Evolutionary conservation across 75 land plant genomes (phyloP).

Genomic region (Isoetes taiwanensis): DNA sequence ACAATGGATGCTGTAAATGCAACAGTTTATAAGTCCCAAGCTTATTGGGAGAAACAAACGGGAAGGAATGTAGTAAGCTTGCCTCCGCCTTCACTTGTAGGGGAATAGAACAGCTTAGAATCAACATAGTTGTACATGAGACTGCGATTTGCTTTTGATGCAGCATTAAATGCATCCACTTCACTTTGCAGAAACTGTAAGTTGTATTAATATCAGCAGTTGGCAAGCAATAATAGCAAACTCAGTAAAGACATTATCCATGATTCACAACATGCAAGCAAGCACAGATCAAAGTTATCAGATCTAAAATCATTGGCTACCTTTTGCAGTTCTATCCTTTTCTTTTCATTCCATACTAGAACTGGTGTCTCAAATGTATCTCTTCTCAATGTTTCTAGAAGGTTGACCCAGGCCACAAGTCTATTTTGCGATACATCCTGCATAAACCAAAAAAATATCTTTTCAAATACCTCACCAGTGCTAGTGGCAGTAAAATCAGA

Average conservation of each 20-base stretch:
- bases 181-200: conserved; percentile 28
- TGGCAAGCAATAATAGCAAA: too few species aligned
- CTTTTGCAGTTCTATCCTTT: conserved; percentile 31
- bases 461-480: conserved; percentile 5
- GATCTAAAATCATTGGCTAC: conserved; percentile 6
- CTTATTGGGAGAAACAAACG: not conserved
- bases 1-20: conserved; percentile 20
- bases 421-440: conserved; percentile 7
- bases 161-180: conserved; percentile 26
- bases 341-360: conserved; percentile 35
- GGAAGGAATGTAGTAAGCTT: not conserved
- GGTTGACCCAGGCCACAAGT: conserved; percentile 27
- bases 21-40: not conserved
- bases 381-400: conserved; percentile 20
- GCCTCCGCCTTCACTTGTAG: conserved; percentile 34
- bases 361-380: conserved; percentile 31
- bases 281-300: not conserved
- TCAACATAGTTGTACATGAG: conserved; percentile 27
- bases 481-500: too few species aligned
- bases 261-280: not conserved
- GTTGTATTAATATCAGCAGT: too few species aligned
- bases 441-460: conserved; percentile 5
- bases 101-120: conserved; percentile 22
- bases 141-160: conserved; percentile 15
- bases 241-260: not conserved